Evolutionary conservation across 768 basidiomycete genomes (phyloP).

Genomic region (Pulveroboletus sp.): DNA sequence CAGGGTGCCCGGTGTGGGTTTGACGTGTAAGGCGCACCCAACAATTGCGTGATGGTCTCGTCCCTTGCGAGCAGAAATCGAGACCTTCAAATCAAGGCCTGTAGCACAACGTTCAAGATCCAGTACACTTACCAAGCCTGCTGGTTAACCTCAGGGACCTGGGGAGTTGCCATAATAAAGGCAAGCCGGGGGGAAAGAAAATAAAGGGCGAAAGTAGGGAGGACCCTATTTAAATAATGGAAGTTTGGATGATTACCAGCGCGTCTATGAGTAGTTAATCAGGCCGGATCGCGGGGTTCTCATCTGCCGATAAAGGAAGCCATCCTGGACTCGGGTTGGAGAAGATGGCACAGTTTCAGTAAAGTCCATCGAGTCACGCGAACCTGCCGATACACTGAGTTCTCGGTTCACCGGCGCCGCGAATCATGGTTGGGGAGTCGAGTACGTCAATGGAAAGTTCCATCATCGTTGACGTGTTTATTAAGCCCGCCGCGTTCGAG

Average conservation of each 20-base stretch:
- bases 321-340: constrained; percentile 19
- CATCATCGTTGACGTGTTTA: constrained; percentile 32
- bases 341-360: constrained; percentile 24
- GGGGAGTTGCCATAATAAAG: constrained; percentile 52
- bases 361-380: constrained; percentile 23
- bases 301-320: constrained; percentile 35
- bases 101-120: constrained; percentile 7
- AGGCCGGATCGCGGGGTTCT: constrained; percentile 54
- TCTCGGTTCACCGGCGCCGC: constrained; percentile 25
- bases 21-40: constrained; percentile 41
- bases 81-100: constrained; percentile 17
- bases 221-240: constrained; percentile 37
- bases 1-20: constrained; percentile 6
- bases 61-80: constrained; percentile 47
- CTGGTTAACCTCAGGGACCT: constrained; percentile 55
- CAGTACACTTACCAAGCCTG: constrained; percentile 55
- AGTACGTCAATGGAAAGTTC: constrained; percentile 35
- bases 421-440: constrained; percentile 24
- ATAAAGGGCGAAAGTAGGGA: constrained; percentile 18
- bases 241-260: constrained; percentile 26
- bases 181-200: constrained; percentile 33
- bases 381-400: constrained; percentile 16
- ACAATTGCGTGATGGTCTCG: constrained; percentile 56
- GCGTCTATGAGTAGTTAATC: constrained; percentile 48
- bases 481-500: constrained; percentile 19